These are phyloP conservation scores for Krasilnikovozyma curviuscula DNA, from an alignment of 768 basidiomycete species.

Conservation along the genomic window DNA sequence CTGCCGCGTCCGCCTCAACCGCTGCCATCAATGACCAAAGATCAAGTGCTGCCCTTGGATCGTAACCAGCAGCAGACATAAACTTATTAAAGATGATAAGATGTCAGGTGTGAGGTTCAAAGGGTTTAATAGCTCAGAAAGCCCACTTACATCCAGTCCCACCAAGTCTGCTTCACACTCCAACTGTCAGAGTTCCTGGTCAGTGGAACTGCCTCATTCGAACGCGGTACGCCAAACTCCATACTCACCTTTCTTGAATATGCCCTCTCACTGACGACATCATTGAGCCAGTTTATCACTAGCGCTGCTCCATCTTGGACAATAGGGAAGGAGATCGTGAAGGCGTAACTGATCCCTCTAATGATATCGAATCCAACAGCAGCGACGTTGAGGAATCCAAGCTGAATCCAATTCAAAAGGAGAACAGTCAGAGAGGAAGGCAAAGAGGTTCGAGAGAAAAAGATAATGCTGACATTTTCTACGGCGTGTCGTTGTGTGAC, in stretches of 20 bases:
- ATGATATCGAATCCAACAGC: constrained; percentile 32
- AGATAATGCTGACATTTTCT: constrained; percentile 29
- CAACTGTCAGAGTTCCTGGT: constrained; percentile 30
- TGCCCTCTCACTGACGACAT: not conserved
- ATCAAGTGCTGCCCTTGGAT: constrained; percentile 28
- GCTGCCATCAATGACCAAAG: constrained; percentile 31
- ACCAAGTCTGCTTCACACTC: constrained; percentile 32
- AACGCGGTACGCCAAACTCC: too few species aligned
- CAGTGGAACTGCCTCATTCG: constrained; percentile 28
- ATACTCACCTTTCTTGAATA: not conserved
- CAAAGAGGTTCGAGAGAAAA: not conserved
- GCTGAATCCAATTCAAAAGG: not conserved
- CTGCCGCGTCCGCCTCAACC: constrained; percentile 28
- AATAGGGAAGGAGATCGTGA: constrained; percentile 32
- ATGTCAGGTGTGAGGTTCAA: not conserved
- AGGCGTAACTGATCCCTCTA: constrained; percentile 28
- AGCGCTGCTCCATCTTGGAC: constrained; percentile 5
- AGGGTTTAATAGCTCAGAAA: not conserved
- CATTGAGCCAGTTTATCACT: constrained; percentile 8
- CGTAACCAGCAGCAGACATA: constrained; percentile 15
- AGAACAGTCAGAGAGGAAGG: not conserved
- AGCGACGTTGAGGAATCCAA: constrained; percentile 29
- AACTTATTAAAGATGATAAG: not conserved
- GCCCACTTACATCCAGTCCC: constrained; percentile 26
- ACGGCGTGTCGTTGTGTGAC: constrained; percentile 30